These are phyloP conservation scores for Amanita pseudoporphyria DNA, from an alignment of 768 basidiomycete species.

Conservation along the genomic window DNA sequence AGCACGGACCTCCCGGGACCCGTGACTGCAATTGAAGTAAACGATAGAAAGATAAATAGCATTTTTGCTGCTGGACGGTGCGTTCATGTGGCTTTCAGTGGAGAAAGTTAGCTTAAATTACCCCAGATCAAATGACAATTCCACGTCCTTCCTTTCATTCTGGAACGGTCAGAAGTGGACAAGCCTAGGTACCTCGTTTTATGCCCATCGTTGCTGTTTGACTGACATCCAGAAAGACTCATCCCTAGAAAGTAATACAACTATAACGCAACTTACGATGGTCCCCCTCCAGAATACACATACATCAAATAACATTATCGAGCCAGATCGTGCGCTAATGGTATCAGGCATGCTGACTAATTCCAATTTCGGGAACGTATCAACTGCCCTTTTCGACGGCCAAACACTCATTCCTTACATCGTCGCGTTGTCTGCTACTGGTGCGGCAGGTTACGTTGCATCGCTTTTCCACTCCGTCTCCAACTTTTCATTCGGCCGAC, in stretches of 20 bases:
- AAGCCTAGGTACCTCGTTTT: conserved; percentile 37
- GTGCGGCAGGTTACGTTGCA: conserved; percentile 60
- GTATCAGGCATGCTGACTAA: conserved; percentile 73
- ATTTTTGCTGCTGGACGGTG: conserved; percentile 88
- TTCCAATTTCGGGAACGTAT: conserved; percentile 65
- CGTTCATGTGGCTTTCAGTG: conserved; percentile 18
- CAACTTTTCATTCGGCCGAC: conserved; percentile 64
- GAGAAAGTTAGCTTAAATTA: conserved; percentile 3
- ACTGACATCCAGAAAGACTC: conserved; percentile 34
- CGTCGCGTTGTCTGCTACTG: conserved; percentile 52
- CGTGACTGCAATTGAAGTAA: conserved; percentile 80
- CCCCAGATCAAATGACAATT: conserved; percentile 44
- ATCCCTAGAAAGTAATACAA: conserved; percentile 42
- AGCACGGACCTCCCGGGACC: conserved; percentile 71
- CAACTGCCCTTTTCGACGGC: conserved; percentile 85
- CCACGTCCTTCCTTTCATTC: conserved; percentile 62
- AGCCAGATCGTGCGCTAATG: conserved; percentile 83
- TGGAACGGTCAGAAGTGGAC: conserved; percentile 84
- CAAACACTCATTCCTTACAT: conserved; percentile 75
- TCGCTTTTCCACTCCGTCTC: conserved; percentile 79
- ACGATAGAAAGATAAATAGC: conserved; percentile 70
- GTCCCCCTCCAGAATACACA: conserved; percentile 84
- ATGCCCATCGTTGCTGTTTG: neutral
- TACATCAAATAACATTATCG: conserved; percentile 54
- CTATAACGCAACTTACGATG: conserved; percentile 78